phyloP scores from a whole-genome alignment of 257 asterid genomes.

The Ophiorrhiza pumila region DNA sequence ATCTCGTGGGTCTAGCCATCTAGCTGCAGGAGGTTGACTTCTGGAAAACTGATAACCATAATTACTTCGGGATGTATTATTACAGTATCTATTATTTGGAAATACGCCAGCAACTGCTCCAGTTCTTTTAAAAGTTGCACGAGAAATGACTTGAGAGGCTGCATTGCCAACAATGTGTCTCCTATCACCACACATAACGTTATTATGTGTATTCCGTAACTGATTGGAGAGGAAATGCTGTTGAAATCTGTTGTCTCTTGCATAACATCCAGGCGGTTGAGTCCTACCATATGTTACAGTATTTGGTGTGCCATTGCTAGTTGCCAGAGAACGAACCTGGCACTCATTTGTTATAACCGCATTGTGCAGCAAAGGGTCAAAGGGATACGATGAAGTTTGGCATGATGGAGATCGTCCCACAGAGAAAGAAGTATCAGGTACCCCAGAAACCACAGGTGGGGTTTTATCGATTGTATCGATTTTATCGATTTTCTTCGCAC shows the following conservation, averaged over 20 bases:
- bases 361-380: conserved; percentile 23
- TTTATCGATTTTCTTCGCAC: conserved; percentile 34
- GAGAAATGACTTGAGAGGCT: conserved; percentile 27
- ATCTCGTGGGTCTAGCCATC: conserved; percentile 22
- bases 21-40: conserved; percentile 21
- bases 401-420: conserved; percentile 16
- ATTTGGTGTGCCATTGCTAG: conserved; percentile 24
- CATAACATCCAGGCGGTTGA: conserved; percentile 27
- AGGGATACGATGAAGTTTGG: conserved; percentile 23
- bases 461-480: no score
- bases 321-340: conserved; percentile 36
- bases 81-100: conserved; percentile 21
- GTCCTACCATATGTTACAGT: conserved; percentile 20
- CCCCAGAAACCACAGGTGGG: conserved; percentile 19
- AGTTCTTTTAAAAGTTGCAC: conserved; percentile 32
- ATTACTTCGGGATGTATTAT: conserved; percentile 6
- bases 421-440: conserved; percentile 14
- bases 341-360: conserved; percentile 13
- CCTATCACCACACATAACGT: conserved; percentile 23
- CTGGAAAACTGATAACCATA: conserved; percentile 23
- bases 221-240: conserved; percentile 25
- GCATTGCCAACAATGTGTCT: conserved; percentile 26
- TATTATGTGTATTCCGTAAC: conserved; percentile 21
- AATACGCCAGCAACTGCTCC: conserved; percentile 26
- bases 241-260: conserved; percentile 30